Percentiles rank a stretch among this genome's conserved stretches.
Evolutionary conservation across 768 basidiomycete genomes (phyloP).

Genomic region (Leucosporidium yakuticum): DNA sequence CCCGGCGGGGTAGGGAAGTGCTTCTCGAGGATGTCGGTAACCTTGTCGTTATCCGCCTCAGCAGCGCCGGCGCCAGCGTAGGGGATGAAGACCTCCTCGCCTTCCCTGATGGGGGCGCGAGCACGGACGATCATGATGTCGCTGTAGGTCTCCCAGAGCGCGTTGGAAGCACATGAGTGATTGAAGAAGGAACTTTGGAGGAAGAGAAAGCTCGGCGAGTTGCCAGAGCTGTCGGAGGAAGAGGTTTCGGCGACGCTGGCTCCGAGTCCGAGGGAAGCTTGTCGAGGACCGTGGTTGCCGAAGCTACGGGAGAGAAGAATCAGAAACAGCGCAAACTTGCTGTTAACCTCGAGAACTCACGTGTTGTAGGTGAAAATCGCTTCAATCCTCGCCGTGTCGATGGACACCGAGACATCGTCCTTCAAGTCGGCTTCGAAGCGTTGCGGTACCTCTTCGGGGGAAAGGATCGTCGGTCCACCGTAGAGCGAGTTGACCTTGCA

Average conservation of each 20-base stretch:
- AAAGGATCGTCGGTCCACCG: background rate
- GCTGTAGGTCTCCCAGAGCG: slow-evolving; percentile 37
- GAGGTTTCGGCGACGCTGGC: too few relatives aligned
- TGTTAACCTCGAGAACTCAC: background rate
- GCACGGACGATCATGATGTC: slow-evolving; percentile 44
- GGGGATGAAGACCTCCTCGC: slow-evolving; percentile 39
- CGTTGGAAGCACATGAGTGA: slow-evolving; percentile 42
- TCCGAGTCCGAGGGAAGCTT: background rate
- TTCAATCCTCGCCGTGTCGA: background rate
- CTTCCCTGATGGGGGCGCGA: slow-evolving; percentile 30
- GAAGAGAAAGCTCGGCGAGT: slow-evolving; percentile 34
- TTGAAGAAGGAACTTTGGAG: slow-evolving; percentile 43
- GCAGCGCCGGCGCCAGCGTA: slow-evolving; percentile 10
- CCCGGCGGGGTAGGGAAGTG: background rate
- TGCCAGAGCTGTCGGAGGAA: background rate
- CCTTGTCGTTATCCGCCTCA: background rate
- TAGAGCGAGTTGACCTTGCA: slow-evolving; percentile 1
- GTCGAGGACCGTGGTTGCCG: background rate
- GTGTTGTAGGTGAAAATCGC: slow-evolving; percentile 1
- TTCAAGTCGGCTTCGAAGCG: background rate
- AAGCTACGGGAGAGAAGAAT: background rate
- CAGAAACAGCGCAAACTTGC: too few relatives aligned
- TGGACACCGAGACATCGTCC: background rate
- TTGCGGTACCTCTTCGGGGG: background rate
- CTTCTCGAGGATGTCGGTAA: background rate